These are phyloP conservation scores for Diaporthe amygdali DNA, from an alignment of 2,329 filamentous ascomycete species.

Conservation along the genomic window DNA sequence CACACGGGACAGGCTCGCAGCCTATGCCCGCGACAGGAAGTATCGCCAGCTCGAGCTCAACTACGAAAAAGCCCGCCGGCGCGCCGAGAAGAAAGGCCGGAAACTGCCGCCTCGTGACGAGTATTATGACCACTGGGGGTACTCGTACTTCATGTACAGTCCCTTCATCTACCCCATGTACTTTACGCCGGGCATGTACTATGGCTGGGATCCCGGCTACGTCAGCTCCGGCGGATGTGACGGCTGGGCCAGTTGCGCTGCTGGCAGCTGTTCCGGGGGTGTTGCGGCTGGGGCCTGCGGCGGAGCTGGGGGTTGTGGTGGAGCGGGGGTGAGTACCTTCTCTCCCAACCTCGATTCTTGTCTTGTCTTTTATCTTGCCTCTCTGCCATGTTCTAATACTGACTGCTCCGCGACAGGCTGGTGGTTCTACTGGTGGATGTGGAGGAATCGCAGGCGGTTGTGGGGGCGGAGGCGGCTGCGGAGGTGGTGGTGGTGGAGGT, in stretches of 20 bases:
- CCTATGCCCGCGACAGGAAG: slow-evolving; percentile 42
- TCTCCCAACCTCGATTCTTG: neutral
- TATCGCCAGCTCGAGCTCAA: slow-evolving; percentile 51
- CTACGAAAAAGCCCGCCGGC: slow-evolving; percentile 59
- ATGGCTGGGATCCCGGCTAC: slow-evolving; percentile 46
- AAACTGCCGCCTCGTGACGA: slow-evolving; percentile 51
- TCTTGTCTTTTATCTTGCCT: neutral
- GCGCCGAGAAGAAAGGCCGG: slow-evolving; percentile 56
- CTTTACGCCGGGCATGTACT: slow-evolving; percentile 51
- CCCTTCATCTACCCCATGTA: slow-evolving; percentile 50
- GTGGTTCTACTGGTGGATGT: neutral
- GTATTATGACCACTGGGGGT: slow-evolving; percentile 61
- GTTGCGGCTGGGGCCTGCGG: slow-evolving; percentile 51
- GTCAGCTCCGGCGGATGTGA: slow-evolving; percentile 40
- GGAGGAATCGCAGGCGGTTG: slow-evolving; percentile 9
- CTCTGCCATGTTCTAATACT: neutral
- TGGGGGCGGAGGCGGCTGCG: slow-evolving; percentile 25
- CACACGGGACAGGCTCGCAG: slow-evolving; percentile 35
- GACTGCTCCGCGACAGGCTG: neutral
- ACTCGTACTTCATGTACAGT: slow-evolving; percentile 53
- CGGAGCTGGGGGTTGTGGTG: slow-evolving; percentile 42
- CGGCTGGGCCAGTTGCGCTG: slow-evolving; percentile 45
- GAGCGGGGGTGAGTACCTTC: slow-evolving; percentile 27
- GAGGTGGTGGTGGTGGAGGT: slow-evolving; percentile 28
- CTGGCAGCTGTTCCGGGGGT: slow-evolving; percentile 55